Conservation (phyloP, 148 eudicot species). For the Camellia lanceoleosa region DNA sequence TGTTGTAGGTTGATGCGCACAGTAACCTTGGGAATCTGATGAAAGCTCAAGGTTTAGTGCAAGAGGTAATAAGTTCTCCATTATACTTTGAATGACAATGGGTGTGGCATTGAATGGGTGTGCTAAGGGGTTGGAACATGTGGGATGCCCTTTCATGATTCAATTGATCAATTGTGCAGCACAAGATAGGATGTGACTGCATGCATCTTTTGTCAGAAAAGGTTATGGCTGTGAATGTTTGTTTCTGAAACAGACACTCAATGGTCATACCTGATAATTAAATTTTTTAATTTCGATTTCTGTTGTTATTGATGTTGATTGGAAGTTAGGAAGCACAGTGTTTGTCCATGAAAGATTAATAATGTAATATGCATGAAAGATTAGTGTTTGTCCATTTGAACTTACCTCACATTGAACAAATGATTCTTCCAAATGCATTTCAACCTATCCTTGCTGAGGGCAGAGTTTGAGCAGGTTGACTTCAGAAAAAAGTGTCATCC, state of each 20-base stretch:
- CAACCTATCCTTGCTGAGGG: no score
- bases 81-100: neutral
- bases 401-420: neutral
- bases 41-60: conserved; percentile 84
- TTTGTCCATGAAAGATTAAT: no score
- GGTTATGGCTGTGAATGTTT: neutral
- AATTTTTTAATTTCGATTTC: neutral
- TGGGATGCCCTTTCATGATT: neutral
- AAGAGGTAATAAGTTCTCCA: conserved; percentile 52
- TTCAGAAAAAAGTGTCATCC: no score
- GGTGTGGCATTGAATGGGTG: neutral
- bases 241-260: neutral
- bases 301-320: neutral
- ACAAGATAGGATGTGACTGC: neutral
- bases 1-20: conserved; percentile 81
- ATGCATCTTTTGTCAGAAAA: neutral
- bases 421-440: neutral
- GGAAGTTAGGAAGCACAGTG: neutral
- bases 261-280: neutral
- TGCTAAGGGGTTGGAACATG: neutral
- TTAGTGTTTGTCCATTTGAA: neutral
- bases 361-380: no score
- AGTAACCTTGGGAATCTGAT: conserved; percentile 85
- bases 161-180: neutral
- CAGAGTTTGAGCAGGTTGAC: no score